phyloP scores from a whole-genome alignment of 2,329 filamentous ascomycete genomes.

The Fusarium sp. region DNA sequence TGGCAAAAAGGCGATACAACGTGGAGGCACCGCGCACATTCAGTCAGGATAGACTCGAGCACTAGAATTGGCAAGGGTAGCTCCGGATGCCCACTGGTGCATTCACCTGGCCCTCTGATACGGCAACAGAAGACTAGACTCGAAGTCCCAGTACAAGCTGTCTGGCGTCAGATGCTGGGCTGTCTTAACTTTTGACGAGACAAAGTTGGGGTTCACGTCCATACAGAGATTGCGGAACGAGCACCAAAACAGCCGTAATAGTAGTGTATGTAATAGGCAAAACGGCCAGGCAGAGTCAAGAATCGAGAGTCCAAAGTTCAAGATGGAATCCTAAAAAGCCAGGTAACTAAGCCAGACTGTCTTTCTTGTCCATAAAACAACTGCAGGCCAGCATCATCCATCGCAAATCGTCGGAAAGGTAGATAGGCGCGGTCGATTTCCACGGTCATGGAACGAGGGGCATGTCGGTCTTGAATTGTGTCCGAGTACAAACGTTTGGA shows the following conservation, averaged over 20 bases:
- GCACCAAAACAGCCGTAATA: slow-evolving; percentile 19
- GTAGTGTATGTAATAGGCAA: slow-evolving; percentile 13
- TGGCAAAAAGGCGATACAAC: slow-evolving; percentile 30
- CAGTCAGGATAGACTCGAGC: slow-evolving; percentile 30
- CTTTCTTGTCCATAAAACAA: slow-evolving; percentile 25
- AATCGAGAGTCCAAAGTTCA: slow-evolving; percentile 17
- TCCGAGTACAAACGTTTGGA: slow-evolving; percentile 14
- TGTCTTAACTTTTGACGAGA: slow-evolving; percentile 16
- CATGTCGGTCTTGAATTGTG: slow-evolving; percentile 25
- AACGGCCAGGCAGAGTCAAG: slow-evolving; percentile 19
- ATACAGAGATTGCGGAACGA: slow-evolving; percentile 9
- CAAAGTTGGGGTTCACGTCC: slow-evolving; percentile 28
- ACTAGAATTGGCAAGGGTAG: slow-evolving; percentile 35
- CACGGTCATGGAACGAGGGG: slow-evolving; percentile 28
- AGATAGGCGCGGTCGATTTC: slow-evolving; percentile 30
- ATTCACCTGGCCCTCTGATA: slow-evolving; percentile 33
- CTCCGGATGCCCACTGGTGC: slow-evolving; percentile 28
- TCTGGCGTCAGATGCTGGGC: slow-evolving; percentile 15
- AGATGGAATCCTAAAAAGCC: slow-evolving; percentile 15
- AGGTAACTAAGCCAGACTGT: slow-evolving; percentile 26
- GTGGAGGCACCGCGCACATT: slow-evolving; percentile 38
- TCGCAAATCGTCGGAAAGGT: slow-evolving; percentile 20
- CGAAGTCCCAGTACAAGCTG: slow-evolving; percentile 21
- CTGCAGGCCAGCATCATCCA: slow-evolving; percentile 41
- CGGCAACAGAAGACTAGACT: slow-evolving; percentile 25